Evolutionary conservation across 345 rosid genomes (phyloP).

Genomic region (Fremontodendron californicum): DNA sequence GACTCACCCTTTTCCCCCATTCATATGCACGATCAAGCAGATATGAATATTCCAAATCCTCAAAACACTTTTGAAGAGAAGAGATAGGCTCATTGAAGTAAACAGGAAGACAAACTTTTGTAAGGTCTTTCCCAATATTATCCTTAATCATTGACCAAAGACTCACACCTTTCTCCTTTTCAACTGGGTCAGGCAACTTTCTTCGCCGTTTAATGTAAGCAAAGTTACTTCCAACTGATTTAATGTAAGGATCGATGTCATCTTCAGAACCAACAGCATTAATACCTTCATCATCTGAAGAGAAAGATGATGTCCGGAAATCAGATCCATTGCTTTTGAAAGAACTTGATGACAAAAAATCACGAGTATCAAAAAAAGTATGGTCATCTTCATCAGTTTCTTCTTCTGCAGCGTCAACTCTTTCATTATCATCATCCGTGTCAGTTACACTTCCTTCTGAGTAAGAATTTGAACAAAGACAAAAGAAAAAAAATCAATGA

Average conservation of each 20-base stretch:
- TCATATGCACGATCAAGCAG: conserved; percentile 88
- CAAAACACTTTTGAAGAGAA: conserved; percentile 92
- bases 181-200: conserved; percentile 87
- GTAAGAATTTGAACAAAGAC: conserved; percentile 11
- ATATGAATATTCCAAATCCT: conserved; percentile 94
- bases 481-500: conserved; percentile 6
- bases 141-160: conserved; percentile 99
- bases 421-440: conserved; percentile 84
- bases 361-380: conserved; percentile 93
- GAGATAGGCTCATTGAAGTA: conserved; percentile 98
- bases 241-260: conserved; percentile 65
- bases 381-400: conserved; percentile 89
- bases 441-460: conserved; percentile 77
- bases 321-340: conserved; percentile 86
- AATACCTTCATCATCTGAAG: conserved; percentile 66
- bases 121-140: conserved; percentile 97
- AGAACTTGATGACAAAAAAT: conserved; percentile 88
- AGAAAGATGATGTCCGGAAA: conserved; percentile 71
- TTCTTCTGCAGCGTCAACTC: conserved; percentile 84
- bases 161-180: conserved; percentile 89
- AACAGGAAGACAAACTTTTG: conserved; percentile 98
- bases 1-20: conserved; percentile 85
- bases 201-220: conserved; percentile 77
- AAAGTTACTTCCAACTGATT: conserved; percentile 57
- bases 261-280: conserved; percentile 54